Conservation (phyloP, 2,329 filamentous ascomycete genomes). For the Rasamsonia emersonii region DNA sequence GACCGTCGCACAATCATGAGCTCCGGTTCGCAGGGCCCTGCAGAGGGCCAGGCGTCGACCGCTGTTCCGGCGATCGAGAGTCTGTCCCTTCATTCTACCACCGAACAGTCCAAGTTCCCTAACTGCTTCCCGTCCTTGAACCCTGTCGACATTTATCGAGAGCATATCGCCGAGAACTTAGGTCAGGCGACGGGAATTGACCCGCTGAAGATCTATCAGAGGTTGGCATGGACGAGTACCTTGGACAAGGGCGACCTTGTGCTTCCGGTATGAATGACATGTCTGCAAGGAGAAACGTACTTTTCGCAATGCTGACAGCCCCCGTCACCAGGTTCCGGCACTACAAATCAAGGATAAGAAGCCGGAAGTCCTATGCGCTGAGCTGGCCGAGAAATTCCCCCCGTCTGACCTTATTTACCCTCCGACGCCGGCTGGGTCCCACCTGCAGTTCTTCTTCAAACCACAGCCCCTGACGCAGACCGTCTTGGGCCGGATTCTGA, state of each 20-base stretch:
- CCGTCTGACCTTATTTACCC: slow-evolving; percentile 50
- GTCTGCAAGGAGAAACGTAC: background rate
- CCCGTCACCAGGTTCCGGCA: slow-evolving; percentile 26
- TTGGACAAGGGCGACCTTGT: slow-evolving; percentile 40
- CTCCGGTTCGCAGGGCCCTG: slow-evolving; percentile 14
- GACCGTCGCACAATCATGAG: slow-evolving; percentile 22
- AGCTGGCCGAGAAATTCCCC: slow-evolving; percentile 50
- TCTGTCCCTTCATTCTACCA: slow-evolving; percentile 32
- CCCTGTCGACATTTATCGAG: slow-evolving; percentile 39
- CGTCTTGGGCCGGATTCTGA: slow-evolving; percentile 52
- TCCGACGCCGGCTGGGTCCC: slow-evolving; percentile 49
- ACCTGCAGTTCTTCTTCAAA: slow-evolving; percentile 60
- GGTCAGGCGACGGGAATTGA: slow-evolving; percentile 30
- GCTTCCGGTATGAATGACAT: slow-evolving; percentile 27
- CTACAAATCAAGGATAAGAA: slow-evolving; percentile 49
- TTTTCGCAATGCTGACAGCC: background rate
- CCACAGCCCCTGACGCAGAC: slow-evolving; percentile 47
- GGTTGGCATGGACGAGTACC: slow-evolving; percentile 37
- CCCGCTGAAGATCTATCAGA: slow-evolving; percentile 29
- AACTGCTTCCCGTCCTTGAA: slow-evolving; percentile 37
- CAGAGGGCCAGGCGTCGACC: slow-evolving; percentile 20
- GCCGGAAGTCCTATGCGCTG: slow-evolving; percentile 47
- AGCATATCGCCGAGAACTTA: slow-evolving; percentile 37
- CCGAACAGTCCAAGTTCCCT: slow-evolving; percentile 30
- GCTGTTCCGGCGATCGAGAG: slow-evolving; percentile 24